phyloP scores from a whole-genome alignment of 1,284 basidiomycete species.

The Neonothopanus nambi region DNA sequence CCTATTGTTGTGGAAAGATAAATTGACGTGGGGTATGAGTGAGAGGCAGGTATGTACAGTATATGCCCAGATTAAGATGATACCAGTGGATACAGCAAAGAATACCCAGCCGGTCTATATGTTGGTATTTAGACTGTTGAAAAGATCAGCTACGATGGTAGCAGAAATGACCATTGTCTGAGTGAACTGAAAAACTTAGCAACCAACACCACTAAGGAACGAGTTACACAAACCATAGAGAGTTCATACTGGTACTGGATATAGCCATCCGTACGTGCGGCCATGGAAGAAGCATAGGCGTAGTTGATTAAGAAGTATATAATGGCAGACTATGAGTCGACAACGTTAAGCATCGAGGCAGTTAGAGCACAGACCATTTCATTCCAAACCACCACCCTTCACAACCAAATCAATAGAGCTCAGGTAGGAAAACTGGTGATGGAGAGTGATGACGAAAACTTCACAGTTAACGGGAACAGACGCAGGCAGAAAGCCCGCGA shows the following conservation, averaged over 20 bases:
- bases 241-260: slow-evolving; percentile 80
- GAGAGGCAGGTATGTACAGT: too few species aligned
- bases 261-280: slow-evolving; percentile 82
- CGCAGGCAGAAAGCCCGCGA: too few species aligned
- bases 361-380: slow-evolving; percentile 76
- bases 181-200: not conserved
- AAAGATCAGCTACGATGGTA: slow-evolving; percentile 83
- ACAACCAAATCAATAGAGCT: slow-evolving; percentile 85
- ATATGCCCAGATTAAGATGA: too few species aligned
- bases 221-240: slow-evolving; percentile 63
- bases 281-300: slow-evolving; percentile 73
- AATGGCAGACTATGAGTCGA: too few species aligned
- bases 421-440: too few species aligned
- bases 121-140: slow-evolving; percentile 86
- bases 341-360: slow-evolving; percentile 91
- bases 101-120: slow-evolving; percentile 95
- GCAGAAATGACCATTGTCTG: slow-evolving; percentile 85
- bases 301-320: slow-evolving; percentile 91
- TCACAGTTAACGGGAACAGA: too few species aligned
- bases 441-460: too few species aligned
- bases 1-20: too few species aligned
- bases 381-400: slow-evolving; percentile 86
- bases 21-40: too few species aligned
- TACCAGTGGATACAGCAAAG: too few species aligned
- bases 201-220: not conserved